Evolutionary conservation across 1,284 basidiomycete species (phyloP), one percentile per base, ranked within the genome.

Genomic region (Schizophyllum amplum): DNA sequence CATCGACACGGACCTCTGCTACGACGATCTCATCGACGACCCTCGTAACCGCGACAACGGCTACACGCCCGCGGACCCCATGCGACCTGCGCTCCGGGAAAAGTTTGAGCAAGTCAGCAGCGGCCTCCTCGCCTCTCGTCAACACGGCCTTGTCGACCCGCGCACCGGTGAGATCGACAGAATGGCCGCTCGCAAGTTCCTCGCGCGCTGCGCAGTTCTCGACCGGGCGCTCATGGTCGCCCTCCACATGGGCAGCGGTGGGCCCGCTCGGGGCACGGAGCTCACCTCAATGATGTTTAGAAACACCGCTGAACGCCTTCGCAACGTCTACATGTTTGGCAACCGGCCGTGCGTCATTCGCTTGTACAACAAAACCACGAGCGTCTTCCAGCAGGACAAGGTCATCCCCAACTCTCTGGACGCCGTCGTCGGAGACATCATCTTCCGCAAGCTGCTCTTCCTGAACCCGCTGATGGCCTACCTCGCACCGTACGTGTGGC

Each of bases 361-460:
- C 1, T 61, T 65, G 1, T 73, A 73, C 25, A 49, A 54, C 50
- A 73, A 73, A 49, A 64, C 61, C 0, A 61, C 53, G 0, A 47
- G 60, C 0, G 9, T 68, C 0, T 62, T 59, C 0, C 61, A 66
- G 0, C 13, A 51, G 0, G 67, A 74, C 46, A 68, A 66, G 22
- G 52, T 70, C 0, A 68, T 74, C n/a, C 69, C 70, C 0, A 68
- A 69, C 33, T 56, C 62, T 0, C 47, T 73, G 0, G 64, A 68
- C 57, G 67, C 59, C 0, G 22, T 72, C 2, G 61, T 56, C 0
- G 56, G 64, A 0, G 61, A 72, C 15, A 6, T 73, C 0, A 17
- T 72, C 0, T 59, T 73, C 0, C 69, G 52, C 54, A 65, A 4
- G 65, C 71, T 0, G 62, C 58, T 0, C 9, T 72, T 1, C 63